Evolutionary conservation across 768 basidiomycete genomes (phyloP).

Genomic region (Pisolithus microcarpus): DNA sequence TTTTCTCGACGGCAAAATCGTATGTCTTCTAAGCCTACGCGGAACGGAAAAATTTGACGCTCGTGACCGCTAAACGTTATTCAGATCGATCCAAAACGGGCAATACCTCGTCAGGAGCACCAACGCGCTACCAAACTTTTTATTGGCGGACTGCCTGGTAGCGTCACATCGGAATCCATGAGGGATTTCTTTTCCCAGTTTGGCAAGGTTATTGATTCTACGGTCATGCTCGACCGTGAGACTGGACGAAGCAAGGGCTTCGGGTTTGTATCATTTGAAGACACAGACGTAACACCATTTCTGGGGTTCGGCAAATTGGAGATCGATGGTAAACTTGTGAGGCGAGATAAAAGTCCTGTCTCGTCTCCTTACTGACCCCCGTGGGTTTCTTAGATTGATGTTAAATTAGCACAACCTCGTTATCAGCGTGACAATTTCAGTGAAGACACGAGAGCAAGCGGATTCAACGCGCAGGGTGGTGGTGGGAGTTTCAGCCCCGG

Average conservation of each 20-base stretch:
- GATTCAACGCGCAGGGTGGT: constrained; percentile 29
- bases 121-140: constrained; percentile 91
- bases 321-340: constrained; percentile 90
- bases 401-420: constrained; percentile 91
- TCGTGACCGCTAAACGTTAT: constrained; percentile 15
- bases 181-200: constrained; percentile 90
- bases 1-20: constrained; percentile 93
- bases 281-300: constrained; percentile 83
- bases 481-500: constrained; percentile 32
- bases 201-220: constrained; percentile 94
- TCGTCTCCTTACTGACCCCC: neutral
- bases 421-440: constrained; percentile 66
- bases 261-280: constrained; percentile 94
- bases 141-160: constrained; percentile 88
- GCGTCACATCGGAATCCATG: constrained; percentile 91
- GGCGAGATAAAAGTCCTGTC: constrained; percentile 21
- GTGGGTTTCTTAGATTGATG: constrained; percentile 69
- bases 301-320: constrained; percentile 84
- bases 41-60: constrained; percentile 1
- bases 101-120: constrained; percentile 94
- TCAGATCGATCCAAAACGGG: constrained; percentile 99
- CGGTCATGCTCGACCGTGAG: constrained; percentile 97
- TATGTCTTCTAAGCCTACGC: constrained; percentile 39
- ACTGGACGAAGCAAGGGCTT: constrained; percentile 95
- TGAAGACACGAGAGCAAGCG: constrained; percentile 30